A percentile compares a stretch with the other conserved stretches of the same genome.
Evolutionary conservation across 129 eudicot species (phyloP).

Genomic region (Arctium lappa): DNA sequence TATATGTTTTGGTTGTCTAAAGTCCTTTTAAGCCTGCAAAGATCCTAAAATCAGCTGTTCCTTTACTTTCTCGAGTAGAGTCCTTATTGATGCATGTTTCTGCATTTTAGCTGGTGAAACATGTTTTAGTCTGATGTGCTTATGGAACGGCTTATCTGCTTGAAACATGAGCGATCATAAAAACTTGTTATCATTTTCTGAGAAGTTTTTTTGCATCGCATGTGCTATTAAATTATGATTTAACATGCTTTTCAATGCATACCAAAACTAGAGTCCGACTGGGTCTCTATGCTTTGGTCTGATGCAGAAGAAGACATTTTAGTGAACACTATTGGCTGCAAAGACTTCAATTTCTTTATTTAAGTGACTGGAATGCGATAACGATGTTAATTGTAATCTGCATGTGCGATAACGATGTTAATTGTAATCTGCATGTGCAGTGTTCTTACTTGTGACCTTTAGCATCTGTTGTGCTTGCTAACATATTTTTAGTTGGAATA

Average conservation of each 20-base stretch:
- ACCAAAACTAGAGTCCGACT: neutral
- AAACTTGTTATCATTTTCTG: neutral
- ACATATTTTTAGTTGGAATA: neutral
- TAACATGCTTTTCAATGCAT: neutral
- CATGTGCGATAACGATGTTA: neutral
- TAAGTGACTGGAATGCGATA: neutral
- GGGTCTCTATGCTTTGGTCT: neutral
- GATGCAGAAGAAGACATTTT: neutral
- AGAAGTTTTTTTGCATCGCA: neutral
- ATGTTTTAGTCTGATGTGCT: neutral
- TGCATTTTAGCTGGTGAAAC: neutral
- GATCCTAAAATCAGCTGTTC: neutral
- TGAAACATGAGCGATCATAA: neutral
- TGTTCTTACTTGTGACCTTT: neutral
- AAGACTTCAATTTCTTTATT: neutral
- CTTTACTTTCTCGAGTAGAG: neutral
- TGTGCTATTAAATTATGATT: neutral
- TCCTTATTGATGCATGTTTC: neutral
- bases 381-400: neutral
- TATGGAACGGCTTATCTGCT: neutral
- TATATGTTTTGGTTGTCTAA: neutral
- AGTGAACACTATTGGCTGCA: neutral
- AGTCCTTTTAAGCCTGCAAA: neutral
- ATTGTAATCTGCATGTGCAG: neutral
- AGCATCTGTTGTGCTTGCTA: neutral